Percentiles rank a stretch among this genome's conserved stretches.
Conservation (phyloP, 2,329 filamentous ascomycete species). For the Cladosporium phlei region DNA sequence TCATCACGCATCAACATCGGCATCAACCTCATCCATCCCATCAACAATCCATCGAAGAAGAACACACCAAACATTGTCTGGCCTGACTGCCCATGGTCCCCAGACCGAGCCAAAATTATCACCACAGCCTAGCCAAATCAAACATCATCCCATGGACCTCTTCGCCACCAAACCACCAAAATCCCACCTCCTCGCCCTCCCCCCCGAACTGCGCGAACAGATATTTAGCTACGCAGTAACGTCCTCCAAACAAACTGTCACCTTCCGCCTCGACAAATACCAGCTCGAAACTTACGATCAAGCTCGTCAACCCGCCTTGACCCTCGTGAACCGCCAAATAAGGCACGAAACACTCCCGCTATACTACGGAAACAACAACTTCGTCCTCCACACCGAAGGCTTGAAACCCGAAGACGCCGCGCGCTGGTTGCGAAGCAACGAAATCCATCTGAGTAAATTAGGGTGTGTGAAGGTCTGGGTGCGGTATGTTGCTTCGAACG, state of each 20-base stretch:
- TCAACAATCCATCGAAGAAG: no score
- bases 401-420: slow-evolving; percentile 23
- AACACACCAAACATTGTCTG: no score
- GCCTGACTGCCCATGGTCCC: no score
- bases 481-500: slow-evolving; percentile 21
- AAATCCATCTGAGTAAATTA: slow-evolving; percentile 18
- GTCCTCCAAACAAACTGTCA: slow-evolving; percentile 22
- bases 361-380: slow-evolving; percentile 28
- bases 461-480: slow-evolving; percentile 26
- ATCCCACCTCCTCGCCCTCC: slow-evolving; percentile 18
- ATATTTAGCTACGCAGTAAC: slow-evolving; percentile 26
- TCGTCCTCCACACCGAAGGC: slow-evolving; percentile 30
- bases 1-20: no score
- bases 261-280: slow-evolving; percentile 28
- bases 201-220: slow-evolving; percentile 24
- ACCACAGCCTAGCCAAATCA: no score
- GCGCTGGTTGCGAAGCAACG: slow-evolving; percentile 24
- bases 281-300: slow-evolving; percentile 25
- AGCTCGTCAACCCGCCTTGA: slow-evolving; percentile 26
- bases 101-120: no score
- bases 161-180: background rate
- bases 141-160: slow-evolving; percentile 5
- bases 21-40: no score
- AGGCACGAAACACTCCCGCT: slow-evolving; percentile 26
- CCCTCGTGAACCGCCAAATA: slow-evolving; percentile 24